Conservation (phyloP, 306 rosid species). For the Datisca glomerata region DNA sequence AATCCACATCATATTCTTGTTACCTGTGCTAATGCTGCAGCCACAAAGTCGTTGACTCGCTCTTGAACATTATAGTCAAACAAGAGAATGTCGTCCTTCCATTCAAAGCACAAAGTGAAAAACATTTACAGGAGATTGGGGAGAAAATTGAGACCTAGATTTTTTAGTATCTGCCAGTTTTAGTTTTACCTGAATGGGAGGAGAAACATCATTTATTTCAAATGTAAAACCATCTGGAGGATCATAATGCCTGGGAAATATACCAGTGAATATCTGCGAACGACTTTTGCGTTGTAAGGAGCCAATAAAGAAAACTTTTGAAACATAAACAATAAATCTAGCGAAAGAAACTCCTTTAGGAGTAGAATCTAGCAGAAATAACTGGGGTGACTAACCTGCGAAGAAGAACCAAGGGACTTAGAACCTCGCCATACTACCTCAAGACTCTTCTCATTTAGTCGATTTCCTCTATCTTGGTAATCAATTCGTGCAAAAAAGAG, state of each 20-base stretch:
- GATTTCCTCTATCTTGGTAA: slow-evolving; percentile 29
- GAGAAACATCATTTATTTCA: slow-evolving; percentile 49
- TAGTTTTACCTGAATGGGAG: slow-evolving; percentile 50
- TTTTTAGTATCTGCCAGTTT: no score
- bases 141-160: no score
- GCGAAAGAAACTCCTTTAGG: no score
- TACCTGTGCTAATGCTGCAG: slow-evolving; percentile 73
- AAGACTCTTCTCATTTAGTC: slow-evolving; percentile 23
- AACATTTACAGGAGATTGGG: no score
- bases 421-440: slow-evolving; percentile 37
- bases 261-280: slow-evolving; percentile 60
- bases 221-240: slow-evolving; percentile 55
- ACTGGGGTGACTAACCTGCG: slow-evolving; percentile 17
- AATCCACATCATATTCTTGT: no score
- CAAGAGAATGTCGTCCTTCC: slow-evolving; percentile 54
- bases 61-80: slow-evolving; percentile 67
- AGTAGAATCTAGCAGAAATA: neutral
- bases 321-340: no score
- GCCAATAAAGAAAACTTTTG: no score
- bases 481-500: slow-evolving; percentile 27
- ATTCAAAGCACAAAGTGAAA: no score
- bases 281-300: neutral
- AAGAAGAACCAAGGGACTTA: slow-evolving; percentile 22
- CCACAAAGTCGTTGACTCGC: slow-evolving; percentile 61
- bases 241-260: slow-evolving; percentile 62